Percentiles rank a stretch among this genome's conserved stretches.
These are phyloP conservation scores for Candida coleopterorum DNA, from an alignment of 805 yeast genomes.

Conservation along the genomic window DNA sequence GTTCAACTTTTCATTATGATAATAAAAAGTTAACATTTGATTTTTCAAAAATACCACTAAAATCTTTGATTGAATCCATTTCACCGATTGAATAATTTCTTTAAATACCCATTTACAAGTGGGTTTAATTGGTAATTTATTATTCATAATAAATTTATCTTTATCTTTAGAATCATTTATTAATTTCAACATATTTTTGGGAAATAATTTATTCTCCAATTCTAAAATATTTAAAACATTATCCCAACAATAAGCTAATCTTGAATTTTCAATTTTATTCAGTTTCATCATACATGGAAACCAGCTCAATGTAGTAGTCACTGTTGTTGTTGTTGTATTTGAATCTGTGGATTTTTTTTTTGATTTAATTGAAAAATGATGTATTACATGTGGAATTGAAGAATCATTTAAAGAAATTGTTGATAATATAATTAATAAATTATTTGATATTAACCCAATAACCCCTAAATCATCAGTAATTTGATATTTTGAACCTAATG, in stretches of 20 bases:
- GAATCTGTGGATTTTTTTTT: constrained; percentile 21
- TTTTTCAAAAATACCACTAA: constrained; percentile 18
- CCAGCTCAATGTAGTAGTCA: constrained; percentile 52
- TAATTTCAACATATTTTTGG: constrained; percentile 20
- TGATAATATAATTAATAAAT: constrained; percentile 48
- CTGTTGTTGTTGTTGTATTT: too few relatives aligned
- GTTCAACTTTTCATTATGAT: constrained; percentile 2
- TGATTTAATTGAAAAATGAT: constrained; percentile 53
- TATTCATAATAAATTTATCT: constrained; percentile 24
- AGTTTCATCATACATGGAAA: constrained; percentile 45
- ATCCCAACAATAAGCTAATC: constrained; percentile 68
- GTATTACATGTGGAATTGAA: constrained; percentile 23
- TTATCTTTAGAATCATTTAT: constrained; percentile 32
- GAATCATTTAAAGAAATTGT: constrained; percentile 40
- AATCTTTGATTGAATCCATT: constrained; percentile 45
- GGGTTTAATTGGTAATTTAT: constrained; percentile 21
- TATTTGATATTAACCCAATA: constrained; percentile 54
- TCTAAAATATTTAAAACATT: constrained; percentile 54
- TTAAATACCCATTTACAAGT: constrained; percentile 20
- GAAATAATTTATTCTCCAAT: constrained; percentile 34
- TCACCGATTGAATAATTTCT: constrained; percentile 41
- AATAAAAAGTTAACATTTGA: constrained; percentile 8
- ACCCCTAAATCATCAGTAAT: constrained; percentile 56
- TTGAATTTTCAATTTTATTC: constrained; percentile 24
- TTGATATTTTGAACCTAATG: constrained; percentile 53